Evolutionary conservation across 805 yeast genomes (phyloP), one percentile per base, ranked within the genome.

Genomic region (Yarrowia sp.): DNA sequence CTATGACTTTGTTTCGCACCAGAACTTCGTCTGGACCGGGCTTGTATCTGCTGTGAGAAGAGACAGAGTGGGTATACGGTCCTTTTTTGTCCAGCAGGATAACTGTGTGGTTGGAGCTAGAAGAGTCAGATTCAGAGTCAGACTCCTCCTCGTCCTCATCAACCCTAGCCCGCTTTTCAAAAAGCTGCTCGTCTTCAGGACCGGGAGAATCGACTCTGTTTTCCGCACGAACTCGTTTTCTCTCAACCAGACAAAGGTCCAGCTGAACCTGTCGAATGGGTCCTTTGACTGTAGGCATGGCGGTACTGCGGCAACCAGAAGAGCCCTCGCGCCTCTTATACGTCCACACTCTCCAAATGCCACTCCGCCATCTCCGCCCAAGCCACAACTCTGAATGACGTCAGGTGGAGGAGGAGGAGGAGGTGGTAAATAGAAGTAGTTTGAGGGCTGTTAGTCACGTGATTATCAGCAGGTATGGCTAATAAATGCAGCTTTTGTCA

Each of bases 361-460:
- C 26, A 16, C 41, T 51, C 58, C 58, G 58, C 58, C 58, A 51
- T 51, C 58, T 51, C 58, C 58, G 58, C 41, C 32, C 61, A 54
- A 54, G 61, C 61, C 61, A 54, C 61, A 54, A 54, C 33, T 36
- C 46, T 51, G 43, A 33, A 54, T 36, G 61, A 28, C 44, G 61
- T 54, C n/a, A 7, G 12, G 12, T 14, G 33, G n/a, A n/a, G n/a
- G n/a, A n/a, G n/a, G n/a, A n/a, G n/a, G n/a, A n/a, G n/a, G n/a
- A n/a, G n/a, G n/a, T n/a, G n/a, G n/a, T n/a, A n/a, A n/a, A n/a
- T n/a, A n/a, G n/a, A n/a, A n/a, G n/a, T n/a, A n/a, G n/a, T n/a
- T n/a, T n/a, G n/a, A n/a, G n/a, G n/a, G n/a, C n/a, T n/a, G n/a
- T n/a, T n/a, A n/a, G n/a, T n/a, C n/a, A n/a, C n/a, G n/a, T n/a